Percentiles rank a stretch among this genome's conserved stretches.
Evolutionary conservation across 1,139 yeast species (phyloP).

Genomic region (Geotrichum australiense): DNA sequence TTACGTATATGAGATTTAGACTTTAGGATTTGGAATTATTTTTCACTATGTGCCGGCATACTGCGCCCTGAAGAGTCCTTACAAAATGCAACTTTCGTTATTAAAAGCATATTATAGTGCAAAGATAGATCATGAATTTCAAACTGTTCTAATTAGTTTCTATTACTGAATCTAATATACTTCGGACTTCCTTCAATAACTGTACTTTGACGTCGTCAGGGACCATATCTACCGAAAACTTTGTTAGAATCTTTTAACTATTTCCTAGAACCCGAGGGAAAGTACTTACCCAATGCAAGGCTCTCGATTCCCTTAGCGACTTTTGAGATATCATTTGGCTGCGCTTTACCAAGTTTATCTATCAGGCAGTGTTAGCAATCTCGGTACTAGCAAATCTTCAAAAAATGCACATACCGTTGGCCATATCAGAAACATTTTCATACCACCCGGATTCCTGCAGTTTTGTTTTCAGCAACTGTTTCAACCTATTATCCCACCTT

Average conservation of each 20-base stretch:
- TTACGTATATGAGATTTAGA: no score
- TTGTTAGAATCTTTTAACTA: no score
- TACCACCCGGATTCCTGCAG: slow-evolving; percentile 82
- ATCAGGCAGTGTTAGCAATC: slow-evolving; percentile 15
- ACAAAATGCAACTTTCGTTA: no score
- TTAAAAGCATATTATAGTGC: no score
- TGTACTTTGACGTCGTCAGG: slow-evolving; percentile 60
- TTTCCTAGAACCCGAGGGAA: neutral
- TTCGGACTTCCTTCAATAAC: slow-evolving; percentile 50
- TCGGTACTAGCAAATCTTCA: neutral
- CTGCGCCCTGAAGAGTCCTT: no score
- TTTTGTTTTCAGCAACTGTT: slow-evolving; percentile 45
- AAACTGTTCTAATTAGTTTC: no score
- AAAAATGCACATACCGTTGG: slow-evolving; percentile 37
- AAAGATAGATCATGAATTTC: no score
- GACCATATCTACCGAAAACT: slow-evolving; percentile 42
- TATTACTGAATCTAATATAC: slow-evolving; percentile 66
- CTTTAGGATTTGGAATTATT: no score
- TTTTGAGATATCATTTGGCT: slow-evolving; percentile 46
- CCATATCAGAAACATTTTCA: slow-evolving; percentile 59
- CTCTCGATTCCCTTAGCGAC: slow-evolving; percentile 53
- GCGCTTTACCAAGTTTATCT: slow-evolving; percentile 38
- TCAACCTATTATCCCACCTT: slow-evolving; percentile 25
- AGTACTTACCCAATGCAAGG: slow-evolving; percentile 48
- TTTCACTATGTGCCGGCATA: no score